These are phyloP conservation scores for Pseudoscleropodium purum DNA, from an alignment of 225 moss, liverwort and hornwort species.

Conservation along the genomic window DNA sequence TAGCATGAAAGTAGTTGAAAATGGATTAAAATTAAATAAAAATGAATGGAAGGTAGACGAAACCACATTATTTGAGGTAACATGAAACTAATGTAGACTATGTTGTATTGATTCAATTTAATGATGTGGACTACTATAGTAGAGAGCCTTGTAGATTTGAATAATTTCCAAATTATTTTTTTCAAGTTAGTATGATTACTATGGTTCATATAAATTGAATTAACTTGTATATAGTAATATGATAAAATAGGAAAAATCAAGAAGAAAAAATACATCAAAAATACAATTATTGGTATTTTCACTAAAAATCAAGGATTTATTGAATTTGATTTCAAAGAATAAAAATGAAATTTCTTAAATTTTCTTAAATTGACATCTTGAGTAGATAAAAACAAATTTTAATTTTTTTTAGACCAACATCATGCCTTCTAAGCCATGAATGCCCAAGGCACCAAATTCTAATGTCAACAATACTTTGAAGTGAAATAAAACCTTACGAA, in stretches of 20 bases:
- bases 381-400: neutral
- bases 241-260: neutral
- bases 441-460: neutral
- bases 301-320: neutral
- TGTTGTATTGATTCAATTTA: neutral
- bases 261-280: neutral
- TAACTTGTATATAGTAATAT: neutral
- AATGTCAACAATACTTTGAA: fast-evolving
- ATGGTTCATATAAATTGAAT: neutral
- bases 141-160: neutral
- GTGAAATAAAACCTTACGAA: neutral
- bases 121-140: neutral
- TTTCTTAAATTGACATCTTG: neutral
- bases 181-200: neutral
- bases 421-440: neutral
- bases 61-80: neutral
- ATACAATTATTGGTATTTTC: neutral
- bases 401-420: neutral
- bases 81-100: neutral
- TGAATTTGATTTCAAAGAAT: neutral
- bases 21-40: neutral
- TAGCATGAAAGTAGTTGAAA: neutral
- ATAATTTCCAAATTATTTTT: neutral
- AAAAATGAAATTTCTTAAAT: neutral
- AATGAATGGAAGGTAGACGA: neutral